Evolutionary conservation across 352 stramenopile genomes (phyloP).

Genomic region (Thraustochytrium striatum): DNA sequence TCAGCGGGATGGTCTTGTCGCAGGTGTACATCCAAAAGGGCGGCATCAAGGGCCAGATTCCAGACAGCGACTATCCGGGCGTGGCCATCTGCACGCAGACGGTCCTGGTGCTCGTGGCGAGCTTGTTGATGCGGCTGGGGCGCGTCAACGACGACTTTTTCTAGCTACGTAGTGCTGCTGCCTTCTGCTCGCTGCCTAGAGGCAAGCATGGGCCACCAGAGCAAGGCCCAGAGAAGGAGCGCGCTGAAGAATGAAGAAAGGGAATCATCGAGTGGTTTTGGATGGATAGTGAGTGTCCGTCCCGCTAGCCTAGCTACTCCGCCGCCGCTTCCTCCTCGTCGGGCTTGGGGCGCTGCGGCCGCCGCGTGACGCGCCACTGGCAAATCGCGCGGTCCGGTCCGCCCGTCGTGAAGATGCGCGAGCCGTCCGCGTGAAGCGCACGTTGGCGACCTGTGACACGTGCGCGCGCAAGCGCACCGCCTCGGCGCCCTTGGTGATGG

Average conservation of each 20-base stretch:
- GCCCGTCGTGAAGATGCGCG: constrained; percentile 67
- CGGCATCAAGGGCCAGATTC: background rate
- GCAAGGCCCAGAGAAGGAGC: no score
- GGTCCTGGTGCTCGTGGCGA: background rate
- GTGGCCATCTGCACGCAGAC: background rate
- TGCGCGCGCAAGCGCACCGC: constrained; percentile 65
- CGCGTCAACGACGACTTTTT: constrained; percentile 28
- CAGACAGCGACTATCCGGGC: constrained; percentile 22
- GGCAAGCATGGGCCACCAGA: background rate
- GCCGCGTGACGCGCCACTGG: constrained; percentile 63
- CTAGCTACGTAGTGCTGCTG: background rate
- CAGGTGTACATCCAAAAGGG: constrained; percentile 19
- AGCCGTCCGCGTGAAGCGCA: constrained; percentile 66
- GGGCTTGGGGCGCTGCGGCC: background rate
- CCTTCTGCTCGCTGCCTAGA: background rate
- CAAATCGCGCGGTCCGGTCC: constrained; percentile 73
- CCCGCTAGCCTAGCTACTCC: background rate
- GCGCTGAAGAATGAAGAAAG: no score
- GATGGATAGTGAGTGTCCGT: no score
- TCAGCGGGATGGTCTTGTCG: background rate
- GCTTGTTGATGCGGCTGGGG: constrained; percentile 14
- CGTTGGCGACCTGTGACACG: constrained; percentile 74
- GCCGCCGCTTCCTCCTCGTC: background rate
- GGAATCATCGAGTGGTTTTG: no score
- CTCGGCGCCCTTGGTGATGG: constrained; percentile 37